phyloP scores from a whole-genome alignment of 768 basidiomycete genomes.

The Mycena chlorophos region DNA sequence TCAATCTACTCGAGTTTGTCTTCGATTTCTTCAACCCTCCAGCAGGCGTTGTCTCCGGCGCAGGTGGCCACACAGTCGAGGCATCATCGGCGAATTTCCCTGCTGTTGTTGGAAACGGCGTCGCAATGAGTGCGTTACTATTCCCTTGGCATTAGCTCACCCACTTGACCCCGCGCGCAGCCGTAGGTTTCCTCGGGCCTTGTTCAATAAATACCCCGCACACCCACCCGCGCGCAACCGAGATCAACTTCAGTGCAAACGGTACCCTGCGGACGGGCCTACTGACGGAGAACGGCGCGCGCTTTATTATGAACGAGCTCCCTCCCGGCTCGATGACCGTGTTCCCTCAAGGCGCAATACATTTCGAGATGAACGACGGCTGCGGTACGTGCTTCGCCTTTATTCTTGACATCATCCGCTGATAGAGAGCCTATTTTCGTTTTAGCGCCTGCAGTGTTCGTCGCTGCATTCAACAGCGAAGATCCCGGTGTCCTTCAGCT shows the following conservation, averaged over 20 bases:
- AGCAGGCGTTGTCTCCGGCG: conserved; percentile 5
- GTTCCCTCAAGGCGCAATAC: conserved; percentile 19
- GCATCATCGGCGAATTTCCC: conserved; percentile 22
- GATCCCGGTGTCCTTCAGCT: conserved; percentile 17
- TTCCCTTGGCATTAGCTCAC: background rate
- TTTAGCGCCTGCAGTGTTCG: conserved; percentile 19
- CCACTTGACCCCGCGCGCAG: conserved; percentile 3
- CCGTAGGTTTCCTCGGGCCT: conserved; percentile 17
- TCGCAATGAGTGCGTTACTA: conserved; percentile 19
- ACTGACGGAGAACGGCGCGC: conserved; percentile 22
- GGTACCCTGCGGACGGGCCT: conserved; percentile 22
- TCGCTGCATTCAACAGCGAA: conserved; percentile 19
- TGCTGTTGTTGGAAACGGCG: conserved; percentile 21
- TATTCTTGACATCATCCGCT: conserved; percentile 18
- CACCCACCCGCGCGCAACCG: conserved; percentile 22
- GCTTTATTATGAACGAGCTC: conserved; percentile 20
- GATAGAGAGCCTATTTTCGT: conserved; percentile 15
- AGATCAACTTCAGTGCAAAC: conserved; percentile 23
- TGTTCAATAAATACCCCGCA: conserved; percentile 22
- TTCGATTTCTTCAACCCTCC: conserved; percentile 21
- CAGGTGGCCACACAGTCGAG: conserved; percentile 13
- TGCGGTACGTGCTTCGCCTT: conserved; percentile 14
- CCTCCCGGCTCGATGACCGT: conserved; percentile 19
- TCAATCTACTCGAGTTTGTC: conserved; percentile 18
- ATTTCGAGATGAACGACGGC: conserved; percentile 21